Base-by-base conservation (phyloP, 768 basidiomycete species). In the Clathrus columnatus region DNA sequence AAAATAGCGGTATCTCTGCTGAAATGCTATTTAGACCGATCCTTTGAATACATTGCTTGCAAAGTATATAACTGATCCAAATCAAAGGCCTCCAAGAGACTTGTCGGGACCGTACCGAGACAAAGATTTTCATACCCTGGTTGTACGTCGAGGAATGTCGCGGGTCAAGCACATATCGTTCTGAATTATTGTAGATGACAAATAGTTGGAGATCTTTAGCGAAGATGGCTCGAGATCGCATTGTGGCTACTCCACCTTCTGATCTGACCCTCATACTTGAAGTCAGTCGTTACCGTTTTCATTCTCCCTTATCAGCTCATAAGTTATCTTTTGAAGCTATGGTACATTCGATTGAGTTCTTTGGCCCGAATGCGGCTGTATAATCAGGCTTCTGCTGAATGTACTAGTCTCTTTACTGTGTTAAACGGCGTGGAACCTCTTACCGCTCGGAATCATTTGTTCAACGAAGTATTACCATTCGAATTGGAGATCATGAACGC, bases 181-280 rank as follows among this genome's bases (percentile, higher is more conserved):
- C 43, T 5, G 26, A 56, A 21, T 27, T 53, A 41, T 58, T 50
- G 59, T 61, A 91, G 89, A 89, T 89, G 84, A 82, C 85, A 41
- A 91, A 92, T 62, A 88, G 84, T 64, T 92, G 90, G 90, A 76
- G 90, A 51, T 81, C 89, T 1, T 64, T 91, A 53, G 89, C 89
- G n/a, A 77, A 73, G 59, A 88, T 90, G 85, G 87, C 89, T 29
- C 78, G 85, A 64, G 89, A 91, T 66, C 75, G 82, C 28, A 78
- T 91, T 52, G 81, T 91, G 20, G 73, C 75, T 17, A 73, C 85
- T 49, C 76, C 85, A 60, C 86, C 89, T 0, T 81, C 82, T 59
- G 84, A 90, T 54, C 60, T 89, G 47, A 64, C 65, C 7, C 73
- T 78, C 57, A 77, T 91, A 55, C 73, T 91, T 27, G 81, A 79